These are phyloP conservation scores for Starmerella stigmatis DNA, from an alignment of 805 yeast genomes.

Conservation along the genomic window DNA sequence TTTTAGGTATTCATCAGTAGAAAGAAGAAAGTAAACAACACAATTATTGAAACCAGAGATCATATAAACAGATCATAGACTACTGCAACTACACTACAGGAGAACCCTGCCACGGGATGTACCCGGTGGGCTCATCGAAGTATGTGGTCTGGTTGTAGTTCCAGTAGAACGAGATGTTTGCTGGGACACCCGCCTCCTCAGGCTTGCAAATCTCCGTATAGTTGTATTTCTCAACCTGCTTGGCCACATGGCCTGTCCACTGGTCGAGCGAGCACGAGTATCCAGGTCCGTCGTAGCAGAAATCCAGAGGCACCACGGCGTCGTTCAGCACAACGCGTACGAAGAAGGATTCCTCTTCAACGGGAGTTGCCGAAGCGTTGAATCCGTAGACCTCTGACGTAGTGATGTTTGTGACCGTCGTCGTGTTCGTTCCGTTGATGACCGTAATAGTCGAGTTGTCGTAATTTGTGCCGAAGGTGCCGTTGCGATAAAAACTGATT, in stretches of 20 bases:
- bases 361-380: slow-evolving; percentile 4
- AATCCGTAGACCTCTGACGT: slow-evolving; percentile 17
- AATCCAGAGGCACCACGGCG: slow-evolving; percentile 43
- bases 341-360: slow-evolving; percentile 27
- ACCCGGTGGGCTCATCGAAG: neutral
- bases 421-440: slow-evolving; percentile 9
- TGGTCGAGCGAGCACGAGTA: slow-evolving; percentile 37
- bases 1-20: too few species aligned
- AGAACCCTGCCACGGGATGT: slow-evolving; percentile 17
- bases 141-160: slow-evolving; percentile 17
- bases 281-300: slow-evolving; percentile 46
- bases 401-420: slow-evolving; percentile 3
- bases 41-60: too few species aligned
- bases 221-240: slow-evolving; percentile 9
- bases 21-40: too few species aligned
- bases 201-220: slow-evolving; percentile 14
- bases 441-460: slow-evolving; percentile 7
- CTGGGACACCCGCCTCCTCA: slow-evolving; percentile 6
- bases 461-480: slow-evolving; percentile 6
- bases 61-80: too few species aligned
- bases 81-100: neutral
- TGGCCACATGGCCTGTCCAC: slow-evolving; percentile 20
- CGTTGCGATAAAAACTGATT: neutral
- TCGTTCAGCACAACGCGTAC: slow-evolving; percentile 45
- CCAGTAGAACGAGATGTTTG: slow-evolving; percentile 14